phyloP scores from a whole-genome alignment of 2,329 filamentous ascomycete genomes.

The Neocatenulostroma microsporum region DNA sequence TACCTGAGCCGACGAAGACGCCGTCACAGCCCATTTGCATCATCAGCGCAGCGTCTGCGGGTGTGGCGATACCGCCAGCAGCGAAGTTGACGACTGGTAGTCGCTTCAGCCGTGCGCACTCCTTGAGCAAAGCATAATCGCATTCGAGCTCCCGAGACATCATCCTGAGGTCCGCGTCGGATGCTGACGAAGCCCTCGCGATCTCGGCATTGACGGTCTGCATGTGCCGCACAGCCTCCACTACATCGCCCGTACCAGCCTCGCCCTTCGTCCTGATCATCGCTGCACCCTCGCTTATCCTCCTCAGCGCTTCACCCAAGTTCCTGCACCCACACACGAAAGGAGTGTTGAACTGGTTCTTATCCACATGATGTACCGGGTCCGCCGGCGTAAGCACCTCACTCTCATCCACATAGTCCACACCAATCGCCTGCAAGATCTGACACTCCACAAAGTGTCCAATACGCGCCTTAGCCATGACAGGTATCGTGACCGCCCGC shows the following conservation, averaged over 20 bases:
- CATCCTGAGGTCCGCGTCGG: slow-evolving; percentile 65
- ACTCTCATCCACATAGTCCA: slow-evolving; percentile 97
- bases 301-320: slow-evolving; percentile 82
- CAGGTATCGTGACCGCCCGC: slow-evolving; percentile 87
- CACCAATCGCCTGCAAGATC: slow-evolving; percentile 87
- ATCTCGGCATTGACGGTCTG: slow-evolving; percentile 82
- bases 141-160: slow-evolving; percentile 75
- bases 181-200: slow-evolving; percentile 56
- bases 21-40: slow-evolving; percentile 99
- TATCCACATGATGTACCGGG: slow-evolving; percentile 83
- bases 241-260: slow-evolving; percentile 91
- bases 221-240: slow-evolving; percentile 95
- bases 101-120: slow-evolving; percentile 79
- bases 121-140: slow-evolving; percentile 69
- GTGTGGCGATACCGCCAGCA: slow-evolving; percentile 97
- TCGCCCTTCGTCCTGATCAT: slow-evolving; percentile 99
- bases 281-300: slow-evolving; percentile 87
- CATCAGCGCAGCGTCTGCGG: slow-evolving; percentile 93
- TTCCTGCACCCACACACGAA: slow-evolving; percentile 97
- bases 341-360: slow-evolving; percentile 70
- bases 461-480: slow-evolving; percentile 98
- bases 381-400: slow-evolving; percentile 97
- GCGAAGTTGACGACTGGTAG: slow-evolving; percentile 97
- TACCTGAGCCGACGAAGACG: slow-evolving; percentile 92
- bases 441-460: slow-evolving; percentile 97